A percentile compares a stretch with the other conserved stretches of the same genome.
These are phyloP conservation scores for Calonectria montana DNA, from an alignment of 2,329 filamentous ascomycete genomes.

Conservation along the genomic window DNA sequence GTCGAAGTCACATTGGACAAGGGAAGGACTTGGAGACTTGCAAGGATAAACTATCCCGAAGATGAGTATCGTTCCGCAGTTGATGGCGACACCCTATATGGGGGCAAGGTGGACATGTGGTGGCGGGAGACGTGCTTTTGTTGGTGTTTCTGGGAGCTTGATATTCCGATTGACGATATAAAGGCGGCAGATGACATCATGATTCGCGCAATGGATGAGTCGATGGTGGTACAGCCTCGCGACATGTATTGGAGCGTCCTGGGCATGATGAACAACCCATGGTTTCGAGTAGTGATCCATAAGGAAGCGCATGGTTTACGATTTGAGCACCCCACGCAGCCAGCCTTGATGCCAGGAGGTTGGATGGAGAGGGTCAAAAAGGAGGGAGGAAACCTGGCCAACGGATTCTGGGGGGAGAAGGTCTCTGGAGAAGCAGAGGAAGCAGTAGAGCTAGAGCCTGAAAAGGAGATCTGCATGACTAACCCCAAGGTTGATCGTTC, in stretches of 20 bases:
- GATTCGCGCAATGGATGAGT: slow-evolving; percentile 89
- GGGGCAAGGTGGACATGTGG: slow-evolving; percentile 81
- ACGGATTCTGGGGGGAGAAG: slow-evolving; percentile 87
- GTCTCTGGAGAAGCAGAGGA: slow-evolving; percentile 62
- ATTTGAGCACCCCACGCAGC: slow-evolving; percentile 92
- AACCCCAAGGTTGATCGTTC: slow-evolving; percentile 71
- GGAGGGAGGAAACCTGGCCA: slow-evolving; percentile 80
- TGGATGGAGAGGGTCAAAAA: slow-evolving; percentile 97
- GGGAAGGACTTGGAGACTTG: slow-evolving; percentile 82
- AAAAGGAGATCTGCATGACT: slow-evolving; percentile 81
- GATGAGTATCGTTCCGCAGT: slow-evolving; percentile 79
- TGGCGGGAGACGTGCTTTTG: slow-evolving; percentile 87
- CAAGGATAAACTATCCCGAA: slow-evolving; percentile 84
- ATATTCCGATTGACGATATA: slow-evolving; percentile 73
- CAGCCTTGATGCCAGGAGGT: slow-evolving; percentile 79
- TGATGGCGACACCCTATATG: slow-evolving; percentile 74
- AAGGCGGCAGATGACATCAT: slow-evolving; percentile 76
- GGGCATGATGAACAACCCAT: slow-evolving; percentile 98
- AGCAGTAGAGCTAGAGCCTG: slow-evolving; percentile 58
- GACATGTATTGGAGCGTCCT: slow-evolving; percentile 98
- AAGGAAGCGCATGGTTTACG: slow-evolving; percentile 70
- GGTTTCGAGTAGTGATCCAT: slow-evolving; percentile 85
- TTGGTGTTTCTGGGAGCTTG: slow-evolving; percentile 91
- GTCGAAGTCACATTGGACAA: slow-evolving; percentile 87
- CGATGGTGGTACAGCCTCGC: slow-evolving; percentile 85